phyloP scores from a whole-genome alignment of 73 alveolate species.

The Paramecium pentaurelia region DNA sequence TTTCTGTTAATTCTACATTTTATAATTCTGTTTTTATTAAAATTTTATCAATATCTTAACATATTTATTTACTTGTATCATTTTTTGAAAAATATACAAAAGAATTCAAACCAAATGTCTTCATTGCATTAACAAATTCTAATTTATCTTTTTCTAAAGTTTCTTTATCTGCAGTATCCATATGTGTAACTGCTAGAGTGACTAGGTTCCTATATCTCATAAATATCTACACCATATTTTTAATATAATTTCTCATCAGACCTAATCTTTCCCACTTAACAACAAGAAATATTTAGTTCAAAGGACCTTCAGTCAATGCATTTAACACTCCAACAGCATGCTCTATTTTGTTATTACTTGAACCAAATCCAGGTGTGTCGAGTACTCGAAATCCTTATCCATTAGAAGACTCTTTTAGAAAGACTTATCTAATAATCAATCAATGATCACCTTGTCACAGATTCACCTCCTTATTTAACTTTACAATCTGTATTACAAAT shows the following conservation, averaged over 20 bases:
- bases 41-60: neutral
- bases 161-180: neutral
- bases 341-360: neutral
- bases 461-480: neutral
- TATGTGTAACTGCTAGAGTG: neutral
- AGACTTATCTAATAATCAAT: neutral
- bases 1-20: neutral
- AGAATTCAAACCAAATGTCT: neutral
- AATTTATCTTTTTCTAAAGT: neutral
- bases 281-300: neutral
- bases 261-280: neutral
- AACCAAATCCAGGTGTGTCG: constrained; percentile 22
- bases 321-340: neutral
- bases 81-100: neutral
- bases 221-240: neutral
- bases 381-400: neutral
- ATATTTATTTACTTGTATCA: neutral
- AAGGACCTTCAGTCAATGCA: constrained; percentile 6
- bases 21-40: neutral
- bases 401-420: neutral
- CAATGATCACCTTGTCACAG: neutral
- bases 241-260: neutral
- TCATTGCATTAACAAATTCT: neutral
- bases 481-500: neutral
- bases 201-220: neutral